Percentiles rank a stretch among this genome's conserved stretches.
These are phyloP conservation scores for Fusarium bactridioides DNA, from an alignment of 2,329 filamentous ascomycete species.

Conservation along the genomic window DNA sequence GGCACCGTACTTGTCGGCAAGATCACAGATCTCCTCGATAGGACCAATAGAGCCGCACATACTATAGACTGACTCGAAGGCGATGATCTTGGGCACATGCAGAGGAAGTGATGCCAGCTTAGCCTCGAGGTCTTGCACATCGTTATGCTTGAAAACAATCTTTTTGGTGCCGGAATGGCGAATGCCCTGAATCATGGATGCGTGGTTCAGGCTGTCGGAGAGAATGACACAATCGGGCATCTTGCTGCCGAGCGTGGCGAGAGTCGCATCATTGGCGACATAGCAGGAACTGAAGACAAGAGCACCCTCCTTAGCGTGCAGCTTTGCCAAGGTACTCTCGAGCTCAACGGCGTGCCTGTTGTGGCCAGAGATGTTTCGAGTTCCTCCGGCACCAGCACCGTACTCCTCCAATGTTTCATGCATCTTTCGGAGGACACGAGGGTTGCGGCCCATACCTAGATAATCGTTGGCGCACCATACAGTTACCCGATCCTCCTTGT, in stretches of 20 bases:
- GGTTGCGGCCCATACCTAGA: constrained; percentile 95
- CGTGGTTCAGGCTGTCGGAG: constrained; percentile 97
- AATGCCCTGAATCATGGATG: constrained; percentile 99
- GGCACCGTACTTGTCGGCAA: constrained; percentile 97
- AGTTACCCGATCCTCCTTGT: constrained; percentile 83
- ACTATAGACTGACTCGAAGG: constrained; percentile 98
- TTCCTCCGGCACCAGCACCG: constrained; percentile 93
- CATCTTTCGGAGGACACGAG: constrained; percentile 87
- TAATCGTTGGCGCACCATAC: constrained; percentile 99
- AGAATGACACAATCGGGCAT: constrained; percentile 95
- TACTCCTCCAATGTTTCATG: constrained; percentile 95
- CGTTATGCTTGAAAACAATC: constrained; percentile 98
- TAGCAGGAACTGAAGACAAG: constrained; percentile 98
- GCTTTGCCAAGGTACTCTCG: constrained; percentile 81
- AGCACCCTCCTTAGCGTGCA: constrained; percentile 91
- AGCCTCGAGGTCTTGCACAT: constrained; percentile 88
- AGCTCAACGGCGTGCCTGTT: constrained; percentile 91
- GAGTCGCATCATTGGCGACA: constrained; percentile 95
- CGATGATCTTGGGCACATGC: constrained; percentile 94
- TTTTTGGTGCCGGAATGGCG: constrained; percentile 97
- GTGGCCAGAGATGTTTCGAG: constrained; percentile 96
- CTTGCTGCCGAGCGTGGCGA: constrained; percentile 96
- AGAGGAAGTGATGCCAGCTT: constrained; percentile 89
- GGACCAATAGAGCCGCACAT: constrained; percentile 99
- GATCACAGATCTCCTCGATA: constrained; percentile 93